Percentiles rank a stretch among this genome's conserved stretches.
These are phyloP conservation scores for Crithidia brevicula DNA, from an alignment of 208 protist species.

Conservation along the genomic window DNA sequence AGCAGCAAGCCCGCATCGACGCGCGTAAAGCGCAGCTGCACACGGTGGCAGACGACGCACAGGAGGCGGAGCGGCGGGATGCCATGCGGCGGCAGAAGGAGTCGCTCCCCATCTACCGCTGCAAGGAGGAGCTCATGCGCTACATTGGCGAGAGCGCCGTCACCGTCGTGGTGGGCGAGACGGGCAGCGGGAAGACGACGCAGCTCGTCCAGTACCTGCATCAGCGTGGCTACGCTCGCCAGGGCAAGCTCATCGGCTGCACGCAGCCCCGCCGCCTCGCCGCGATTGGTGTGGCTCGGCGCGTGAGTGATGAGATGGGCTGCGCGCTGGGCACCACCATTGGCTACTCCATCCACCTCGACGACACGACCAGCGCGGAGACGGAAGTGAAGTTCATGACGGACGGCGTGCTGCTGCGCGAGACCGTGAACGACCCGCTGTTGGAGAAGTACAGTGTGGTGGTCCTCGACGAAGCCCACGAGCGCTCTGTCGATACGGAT, in stretches of 20 bases:
- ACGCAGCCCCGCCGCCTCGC: slow-evolving; percentile 97
- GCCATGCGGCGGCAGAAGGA: slow-evolving; percentile 40
- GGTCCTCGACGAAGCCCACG: slow-evolving; percentile 99
- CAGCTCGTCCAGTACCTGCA: slow-evolving; percentile 92
- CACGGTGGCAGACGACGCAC: slow-evolving; percentile 16
- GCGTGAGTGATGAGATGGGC: slow-evolving; percentile 94
- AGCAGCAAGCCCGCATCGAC: slow-evolving; percentile 20
- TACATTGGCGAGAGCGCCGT: slow-evolving; percentile 83
- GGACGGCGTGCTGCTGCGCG: slow-evolving; percentile 96
- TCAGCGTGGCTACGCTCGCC: slow-evolving; percentile 63
- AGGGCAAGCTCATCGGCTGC: slow-evolving; percentile 75
- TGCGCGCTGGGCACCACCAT: slow-evolving; percentile 82
- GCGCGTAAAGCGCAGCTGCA: slow-evolving; percentile 29
- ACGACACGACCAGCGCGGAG: slow-evolving; percentile 81
- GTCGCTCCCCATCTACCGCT: slow-evolving; percentile 75
- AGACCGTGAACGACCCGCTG: slow-evolving; percentile 88
- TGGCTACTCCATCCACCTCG: slow-evolving; percentile 94
- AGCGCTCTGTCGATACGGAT: slow-evolving; percentile 96
- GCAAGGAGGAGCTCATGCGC: slow-evolving; percentile 68
- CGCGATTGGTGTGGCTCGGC: slow-evolving; percentile 93
- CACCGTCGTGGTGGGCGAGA: slow-evolving; percentile 88
- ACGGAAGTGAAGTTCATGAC: slow-evolving; percentile 97
- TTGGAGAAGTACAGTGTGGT: slow-evolving; percentile 96
- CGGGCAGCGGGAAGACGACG: slow-evolving; percentile 93
- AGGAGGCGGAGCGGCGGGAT: slow-evolving; percentile 32